A percentile compares a stretch with the other conserved stretches of the same genome.
phyloP scores from a whole-genome alignment of 164 flowering plant species.

The Annona cherimola region DNA sequence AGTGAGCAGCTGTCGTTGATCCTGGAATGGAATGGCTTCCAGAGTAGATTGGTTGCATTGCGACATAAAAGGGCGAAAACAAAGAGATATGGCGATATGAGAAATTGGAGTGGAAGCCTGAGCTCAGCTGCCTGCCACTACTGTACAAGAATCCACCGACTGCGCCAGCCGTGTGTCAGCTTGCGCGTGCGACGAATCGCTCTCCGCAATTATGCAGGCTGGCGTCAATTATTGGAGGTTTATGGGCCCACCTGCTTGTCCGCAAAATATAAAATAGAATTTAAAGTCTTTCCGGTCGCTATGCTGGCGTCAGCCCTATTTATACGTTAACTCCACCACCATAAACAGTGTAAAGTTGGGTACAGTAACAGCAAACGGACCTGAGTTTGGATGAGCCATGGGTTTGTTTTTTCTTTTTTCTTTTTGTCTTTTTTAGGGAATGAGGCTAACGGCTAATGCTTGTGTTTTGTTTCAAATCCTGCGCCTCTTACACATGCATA shows the following conservation, averaged over 20 bases:
- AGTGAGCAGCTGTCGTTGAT: too few relatives aligned
- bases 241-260: neutral
- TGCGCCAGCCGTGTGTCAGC: neutral
- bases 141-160: neutral
- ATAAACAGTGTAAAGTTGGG: neutral
- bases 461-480: too few relatives aligned
- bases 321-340: neutral
- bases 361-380: too few relatives aligned
- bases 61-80: too few relatives aligned
- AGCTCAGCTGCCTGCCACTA: neutral
- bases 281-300: neutral
- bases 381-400: too few relatives aligned
- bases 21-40: too few relatives aligned
- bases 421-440: too few relatives aligned
- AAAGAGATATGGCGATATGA: neutral
- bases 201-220: neutral
- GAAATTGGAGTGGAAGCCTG: neutral
- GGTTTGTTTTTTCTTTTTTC: too few relatives aligned
- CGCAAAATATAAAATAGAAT: neutral
- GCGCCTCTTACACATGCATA: too few relatives aligned
- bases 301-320: neutral
- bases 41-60: too few relatives aligned
- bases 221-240: neutral
- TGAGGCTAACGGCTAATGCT: too few relatives aligned
- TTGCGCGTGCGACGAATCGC: slow-evolving; percentile 5